Percentiles rank a stretch among this genome's conserved stretches.
phyloP scores from a whole-genome alignment of 495 filamentous ascomycete species.

The Arthonia radiata region DNA sequence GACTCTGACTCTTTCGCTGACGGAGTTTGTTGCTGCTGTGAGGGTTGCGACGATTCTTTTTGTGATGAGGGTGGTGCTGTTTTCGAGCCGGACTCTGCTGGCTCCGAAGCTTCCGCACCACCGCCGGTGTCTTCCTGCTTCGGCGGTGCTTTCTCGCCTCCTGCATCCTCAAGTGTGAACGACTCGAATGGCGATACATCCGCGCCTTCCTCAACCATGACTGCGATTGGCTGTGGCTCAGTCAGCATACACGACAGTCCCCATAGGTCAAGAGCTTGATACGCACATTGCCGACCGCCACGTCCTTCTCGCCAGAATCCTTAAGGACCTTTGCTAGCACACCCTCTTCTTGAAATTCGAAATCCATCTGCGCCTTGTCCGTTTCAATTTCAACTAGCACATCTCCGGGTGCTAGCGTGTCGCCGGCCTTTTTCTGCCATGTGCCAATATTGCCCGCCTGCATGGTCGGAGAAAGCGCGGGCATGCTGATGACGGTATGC shows the following conservation, averaged over 20 bases:
- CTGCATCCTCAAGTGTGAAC: slow-evolving; percentile 75
- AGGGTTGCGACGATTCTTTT: slow-evolving; percentile 18
- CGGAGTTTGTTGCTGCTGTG: slow-evolving; percentile 10
- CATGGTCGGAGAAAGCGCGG: slow-evolving; percentile 95
- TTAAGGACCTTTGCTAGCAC: slow-evolving; percentile 86
- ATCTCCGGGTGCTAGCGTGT: slow-evolving; percentile 70
- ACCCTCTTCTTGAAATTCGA: slow-evolving; percentile 98
- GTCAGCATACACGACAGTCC: no score
- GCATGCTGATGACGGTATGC: slow-evolving; percentile 92
- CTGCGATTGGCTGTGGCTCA: slow-evolving; percentile 58
- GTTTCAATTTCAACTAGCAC: slow-evolving; percentile 99
- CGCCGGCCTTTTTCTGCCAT: slow-evolving; percentile 95
- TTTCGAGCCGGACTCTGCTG: slow-evolving; percentile 24
- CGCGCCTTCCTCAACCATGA: slow-evolving; percentile 74
- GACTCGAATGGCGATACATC: slow-evolving; percentile 70
- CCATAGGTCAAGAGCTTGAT: slow-evolving; percentile 7
- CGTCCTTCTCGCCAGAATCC: slow-evolving; percentile 81
- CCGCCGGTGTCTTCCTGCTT: slow-evolving; percentile 37
- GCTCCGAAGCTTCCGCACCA: slow-evolving; percentile 32
- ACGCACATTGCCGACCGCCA: slow-evolving; percentile 84
- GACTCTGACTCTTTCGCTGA: slow-evolving; percentile 44
- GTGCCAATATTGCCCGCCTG: slow-evolving; percentile 83
- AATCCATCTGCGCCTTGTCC: slow-evolving; percentile 99
- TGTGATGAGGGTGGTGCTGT: slow-evolving; percentile 31
- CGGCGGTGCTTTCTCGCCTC: slow-evolving; percentile 46